Evolutionary conservation across 805 yeast genomes (phyloP), one percentile per base, ranked within the genome.

Genomic region (Candida saitoana): DNA sequence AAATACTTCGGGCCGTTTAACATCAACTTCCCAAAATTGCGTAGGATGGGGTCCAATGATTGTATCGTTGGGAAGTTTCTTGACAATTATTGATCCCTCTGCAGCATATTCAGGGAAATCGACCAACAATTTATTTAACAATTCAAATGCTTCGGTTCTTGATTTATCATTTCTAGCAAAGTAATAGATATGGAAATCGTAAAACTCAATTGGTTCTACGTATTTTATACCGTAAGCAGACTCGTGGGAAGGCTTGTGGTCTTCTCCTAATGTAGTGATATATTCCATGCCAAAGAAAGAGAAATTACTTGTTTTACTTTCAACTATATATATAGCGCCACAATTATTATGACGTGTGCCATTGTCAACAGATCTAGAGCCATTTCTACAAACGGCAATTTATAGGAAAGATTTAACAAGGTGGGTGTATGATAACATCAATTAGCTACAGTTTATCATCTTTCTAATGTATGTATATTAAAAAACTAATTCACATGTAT

Each of bases 11-110:
- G 62, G 63, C 14, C 62, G 40, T 5, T 46, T 41, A n/a, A 62
- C 63, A 38, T 62, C 67, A 5, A 53, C 67, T 39, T 62, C 67
- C 65, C 65, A 61, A 41, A 62, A 61, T 36, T 55, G 64, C 8
- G 59, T 57, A 6, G 51, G 43, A 43, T 62, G 67, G 2, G 67
- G 67, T 2, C 67, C 67, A 34, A 61, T 59, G 15, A 57, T 52
- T 19, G 42, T 51, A 12, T 52, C 61, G 38, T 44, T 45, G 2
- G 63, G 59, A 18, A 62, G 47, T 22, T 49, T 47, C 46, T 62
- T 62, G 12, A 61, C 64, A 5, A 62, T 50, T 14, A 62, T 50
- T 8, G 64, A 46, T 2, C 67, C 66, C 19, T 56, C 49, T 15
- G 43, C 38, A 4, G 54, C 47, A 2, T 55, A 56, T n/a, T 49